Conservation (phyloP, 2,329 filamentous ascomycete genomes). For the Dothideomycetes sp. region DNA sequence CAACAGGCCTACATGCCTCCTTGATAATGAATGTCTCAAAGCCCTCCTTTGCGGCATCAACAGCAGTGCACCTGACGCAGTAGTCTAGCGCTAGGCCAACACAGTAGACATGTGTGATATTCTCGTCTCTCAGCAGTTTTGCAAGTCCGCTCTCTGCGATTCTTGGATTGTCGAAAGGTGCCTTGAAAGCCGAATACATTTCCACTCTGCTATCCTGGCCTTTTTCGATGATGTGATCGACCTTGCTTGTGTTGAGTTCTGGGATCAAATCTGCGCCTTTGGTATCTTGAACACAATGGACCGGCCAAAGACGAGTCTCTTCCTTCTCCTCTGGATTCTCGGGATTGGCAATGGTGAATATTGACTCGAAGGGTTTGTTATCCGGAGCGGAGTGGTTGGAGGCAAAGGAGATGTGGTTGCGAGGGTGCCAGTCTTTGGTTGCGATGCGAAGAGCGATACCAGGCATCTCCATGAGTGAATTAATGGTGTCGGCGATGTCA, state of each 20-base stretch:
- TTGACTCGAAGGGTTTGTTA: conserved; percentile 57
- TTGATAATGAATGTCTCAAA: conserved; percentile 67
- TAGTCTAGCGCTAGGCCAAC: conserved; percentile 83
- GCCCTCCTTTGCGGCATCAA: conserved; percentile 65
- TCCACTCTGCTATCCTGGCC: conserved; percentile 65
- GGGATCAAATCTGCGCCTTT: conserved; percentile 62
- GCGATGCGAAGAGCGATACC: conserved; percentile 62
- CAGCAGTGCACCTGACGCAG: conserved; percentile 73
- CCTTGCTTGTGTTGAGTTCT: conserved; percentile 49
- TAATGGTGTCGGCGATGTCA: conserved; percentile 58
- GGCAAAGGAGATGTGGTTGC: conserved; percentile 78
- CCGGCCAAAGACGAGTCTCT: conserved; percentile 67
- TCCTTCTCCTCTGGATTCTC: conserved; percentile 51
- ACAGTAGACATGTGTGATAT: conserved; percentile 69
- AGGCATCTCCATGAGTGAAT: conserved; percentile 59
- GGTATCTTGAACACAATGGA: conserved; percentile 73
- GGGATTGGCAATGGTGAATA: conserved; percentile 56
- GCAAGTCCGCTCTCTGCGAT: conserved; percentile 53
- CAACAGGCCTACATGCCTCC: conserved; percentile 67
- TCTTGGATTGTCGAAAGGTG: conserved; percentile 56
- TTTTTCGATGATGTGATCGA: conserved; percentile 68
- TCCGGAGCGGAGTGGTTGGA: conserved; percentile 56
- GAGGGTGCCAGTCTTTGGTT: conserved; percentile 88
- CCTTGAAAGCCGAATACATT: conserved; percentile 89
- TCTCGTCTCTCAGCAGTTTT: conserved; percentile 41